phyloP scores from a whole-genome alignment of 2,329 filamentous ascomycete genomes.

The Colletotrichum zoysiae region DNA sequence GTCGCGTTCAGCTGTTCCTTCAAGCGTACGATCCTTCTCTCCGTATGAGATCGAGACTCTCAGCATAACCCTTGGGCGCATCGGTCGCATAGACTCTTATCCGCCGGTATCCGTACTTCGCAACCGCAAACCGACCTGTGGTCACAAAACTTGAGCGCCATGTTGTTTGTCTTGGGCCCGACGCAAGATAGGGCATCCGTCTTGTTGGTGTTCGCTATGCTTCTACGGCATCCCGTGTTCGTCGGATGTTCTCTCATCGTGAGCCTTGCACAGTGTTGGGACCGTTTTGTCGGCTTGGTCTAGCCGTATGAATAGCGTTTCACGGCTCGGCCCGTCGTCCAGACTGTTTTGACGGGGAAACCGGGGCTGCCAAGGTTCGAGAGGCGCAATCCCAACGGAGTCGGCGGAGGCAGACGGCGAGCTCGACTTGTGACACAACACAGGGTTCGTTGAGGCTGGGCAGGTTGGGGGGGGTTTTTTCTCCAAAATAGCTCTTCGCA shows the following conservation, averaged over 20 bases:
- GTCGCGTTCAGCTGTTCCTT: not conserved
- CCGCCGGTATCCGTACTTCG: constrained; percentile 39
- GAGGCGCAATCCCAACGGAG: not conserved
- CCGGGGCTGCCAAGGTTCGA: constrained; percentile 39
- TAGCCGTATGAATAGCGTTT: constrained; percentile 34
- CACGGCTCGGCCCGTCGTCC: constrained; percentile 40
- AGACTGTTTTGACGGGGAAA: constrained; percentile 33
- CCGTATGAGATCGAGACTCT: not conserved
- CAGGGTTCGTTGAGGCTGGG: constrained; percentile 24
- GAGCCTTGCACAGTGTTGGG: constrained; percentile 11
- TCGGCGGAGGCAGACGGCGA: constrained; percentile 4
- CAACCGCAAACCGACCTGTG: constrained; percentile 42
- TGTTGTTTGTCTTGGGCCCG: constrained; percentile 27
- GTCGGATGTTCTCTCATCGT: constrained; percentile 24
- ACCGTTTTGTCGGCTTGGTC: constrained; percentile 15
- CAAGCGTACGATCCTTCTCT: constrained; percentile 1
- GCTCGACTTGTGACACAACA: constrained; percentile 17
- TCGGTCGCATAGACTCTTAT: constrained; percentile 41
- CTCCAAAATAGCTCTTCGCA: constrained; percentile 11
- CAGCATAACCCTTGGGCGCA: constrained; percentile 39
- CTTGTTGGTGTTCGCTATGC: constrained; percentile 21
- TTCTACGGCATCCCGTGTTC: constrained; percentile 4
- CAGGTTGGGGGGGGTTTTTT: not conserved
- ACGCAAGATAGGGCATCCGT: constrained; percentile 11
- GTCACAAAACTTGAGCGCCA: constrained; percentile 44